Evolutionary conservation across 306 rosid species (phyloP).

Genomic region (Oxytropis ochrocephala): DNA sequence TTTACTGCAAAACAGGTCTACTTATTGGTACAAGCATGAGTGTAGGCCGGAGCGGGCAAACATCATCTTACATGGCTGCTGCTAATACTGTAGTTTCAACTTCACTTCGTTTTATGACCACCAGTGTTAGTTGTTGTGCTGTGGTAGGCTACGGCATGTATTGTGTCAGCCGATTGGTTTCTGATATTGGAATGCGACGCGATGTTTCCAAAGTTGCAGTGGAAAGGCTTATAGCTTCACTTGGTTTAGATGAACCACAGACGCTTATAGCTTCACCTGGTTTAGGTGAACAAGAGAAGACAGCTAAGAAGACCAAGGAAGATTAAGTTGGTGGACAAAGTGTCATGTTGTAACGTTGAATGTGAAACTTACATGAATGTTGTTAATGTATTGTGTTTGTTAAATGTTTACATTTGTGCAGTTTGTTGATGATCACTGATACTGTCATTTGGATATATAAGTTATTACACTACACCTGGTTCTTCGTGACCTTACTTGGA

Average conservation of each 20-base stretch:
- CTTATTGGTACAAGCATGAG: constrained; percentile 52
- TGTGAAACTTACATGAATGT: no score
- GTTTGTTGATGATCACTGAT: no score
- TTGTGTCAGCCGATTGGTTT: constrained; percentile 45
- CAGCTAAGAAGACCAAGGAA: constrained; percentile 22
- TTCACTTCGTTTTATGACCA: constrained; percentile 50
- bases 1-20: constrained; percentile 84
- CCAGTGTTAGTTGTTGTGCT: constrained; percentile 46
- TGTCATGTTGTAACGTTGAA: no score
- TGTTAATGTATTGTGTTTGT: no score
- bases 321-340: no score
- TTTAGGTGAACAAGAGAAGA: constrained; percentile 19
- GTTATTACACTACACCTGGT: no score
- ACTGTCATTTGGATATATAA: no score
- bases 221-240: constrained; percentile 40
- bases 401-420: no score
- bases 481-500: no score
- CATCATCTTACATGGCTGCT: constrained; percentile 51
- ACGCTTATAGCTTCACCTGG: background rate
- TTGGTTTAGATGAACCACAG: constrained; percentile 22
- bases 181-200: no score
- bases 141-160: constrained; percentile 46
- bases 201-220: constrained; percentile 63
- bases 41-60: constrained; percentile 73
- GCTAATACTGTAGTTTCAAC: constrained; percentile 45